These are phyloP conservation scores for Gloeopeniophorella convolvens DNA, from an alignment of 768 basidiomycete species.

Conservation along the genomic window DNA sequence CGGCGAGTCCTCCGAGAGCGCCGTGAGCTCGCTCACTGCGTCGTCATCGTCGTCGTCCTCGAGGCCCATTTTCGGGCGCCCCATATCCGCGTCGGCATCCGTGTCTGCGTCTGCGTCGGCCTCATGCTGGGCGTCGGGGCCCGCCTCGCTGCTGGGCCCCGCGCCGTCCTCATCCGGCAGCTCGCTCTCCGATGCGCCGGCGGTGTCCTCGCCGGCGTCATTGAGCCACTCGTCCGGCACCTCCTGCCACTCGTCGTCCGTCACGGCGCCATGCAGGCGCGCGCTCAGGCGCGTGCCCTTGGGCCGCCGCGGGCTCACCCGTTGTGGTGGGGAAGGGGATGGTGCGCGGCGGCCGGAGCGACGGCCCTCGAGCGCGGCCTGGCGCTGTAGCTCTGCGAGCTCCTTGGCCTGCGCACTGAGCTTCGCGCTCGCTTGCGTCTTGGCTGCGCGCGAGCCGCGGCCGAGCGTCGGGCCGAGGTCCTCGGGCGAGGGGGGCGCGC, in stretches of 20 bases:
- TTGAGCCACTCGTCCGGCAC: conserved; percentile 72
- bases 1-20: conserved; percentile 49
- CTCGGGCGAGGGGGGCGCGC: conserved; percentile 1
- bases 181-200: conserved; percentile 14
- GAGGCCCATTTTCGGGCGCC: conserved; percentile 40
- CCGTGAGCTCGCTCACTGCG: conserved; percentile 69
- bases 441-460: conserved; percentile 56
- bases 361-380: conserved; percentile 31
- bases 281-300: conserved; percentile 62
- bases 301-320: conserved; percentile 26
- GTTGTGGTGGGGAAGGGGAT: conserved; percentile 12
- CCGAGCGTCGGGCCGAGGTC: conserved; percentile 24
- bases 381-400: conserved; percentile 54
- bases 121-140: conserved; percentile 3
- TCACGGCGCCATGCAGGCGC: conserved; percentile 48
- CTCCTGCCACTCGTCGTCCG: conserved; percentile 64
- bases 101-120: conserved; percentile 22
- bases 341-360: conserved; percentile 15
- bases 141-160: conserved; percentile 1
- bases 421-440: conserved; percentile 63
- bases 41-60: conserved; percentile 57
- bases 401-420: conserved; percentile 65
- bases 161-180: conserved; percentile 21
- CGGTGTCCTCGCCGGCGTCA: conserved; percentile 22
- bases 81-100: conserved; percentile 14